Conservation (phyloP, 805 yeast genomes). For the Lipomyces sp. region DNA sequence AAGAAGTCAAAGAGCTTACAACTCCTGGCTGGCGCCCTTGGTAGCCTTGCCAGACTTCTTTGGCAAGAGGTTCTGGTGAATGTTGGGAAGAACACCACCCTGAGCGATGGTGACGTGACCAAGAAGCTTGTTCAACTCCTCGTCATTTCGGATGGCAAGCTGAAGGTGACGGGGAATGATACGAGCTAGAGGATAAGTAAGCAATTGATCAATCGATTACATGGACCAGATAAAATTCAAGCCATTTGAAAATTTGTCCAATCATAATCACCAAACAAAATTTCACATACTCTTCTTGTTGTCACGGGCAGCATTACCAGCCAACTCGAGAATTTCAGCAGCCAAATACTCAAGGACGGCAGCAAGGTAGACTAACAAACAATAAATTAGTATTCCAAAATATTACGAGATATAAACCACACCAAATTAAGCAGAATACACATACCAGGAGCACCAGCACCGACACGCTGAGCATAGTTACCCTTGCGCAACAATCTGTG, state of each 20-base stretch:
- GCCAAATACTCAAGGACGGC: conserved; percentile 95
- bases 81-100: conserved; percentile 99
- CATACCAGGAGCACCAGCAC: conserved; percentile 92
- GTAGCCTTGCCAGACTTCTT: conserved; percentile 58
- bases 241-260: background rate
- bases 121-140: conserved; percentile 92
- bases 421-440: conserved; percentile 1
- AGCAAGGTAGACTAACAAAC: conserved; percentile 69
- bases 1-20: conserved; percentile 33
- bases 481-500: conserved; percentile 96
- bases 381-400: background rate
- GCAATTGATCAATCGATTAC: background rate
- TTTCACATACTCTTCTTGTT: conserved; percentile 73
- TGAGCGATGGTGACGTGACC: conserved; percentile 95
- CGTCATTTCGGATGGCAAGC: conserved; percentile 98
- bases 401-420: background rate
- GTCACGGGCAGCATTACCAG: conserved; percentile 98
- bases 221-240: background rate
- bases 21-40: conserved; percentile 42
- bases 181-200: conserved; percentile 57
- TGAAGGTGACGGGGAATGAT: conserved; percentile 98
- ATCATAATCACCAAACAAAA: background rate
- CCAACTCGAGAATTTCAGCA: conserved; percentile 95
- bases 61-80: conserved; percentile 90
- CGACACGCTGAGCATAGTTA: conserved; percentile 97